Percentiles rank a stretch among this genome's conserved stretches.
phyloP scores from a whole-genome alignment of 108 stramenopile genomes.

The Nannochloropsis oceanica region DNA sequence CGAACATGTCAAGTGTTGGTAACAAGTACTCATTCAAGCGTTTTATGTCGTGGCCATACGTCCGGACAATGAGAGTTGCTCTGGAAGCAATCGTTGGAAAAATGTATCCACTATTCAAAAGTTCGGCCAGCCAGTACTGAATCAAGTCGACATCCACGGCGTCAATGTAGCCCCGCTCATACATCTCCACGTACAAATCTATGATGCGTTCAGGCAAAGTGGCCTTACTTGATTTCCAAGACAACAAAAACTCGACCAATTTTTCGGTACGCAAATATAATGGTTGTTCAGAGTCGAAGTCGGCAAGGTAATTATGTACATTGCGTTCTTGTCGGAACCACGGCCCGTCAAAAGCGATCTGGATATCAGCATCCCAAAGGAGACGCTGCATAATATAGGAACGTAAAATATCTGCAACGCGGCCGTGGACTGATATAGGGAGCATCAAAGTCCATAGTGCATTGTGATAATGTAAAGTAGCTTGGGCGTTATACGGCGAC shows the following conservation, averaged over 20 bases:
- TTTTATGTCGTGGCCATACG: too few relatives aligned
- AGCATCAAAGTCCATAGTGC: conserved; percentile 42
- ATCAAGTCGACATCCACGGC: conserved; percentile 19
- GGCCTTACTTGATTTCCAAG: too few relatives aligned
- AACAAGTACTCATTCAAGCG: too few relatives aligned
- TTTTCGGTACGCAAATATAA: conserved; percentile 33
- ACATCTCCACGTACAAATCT: conserved; percentile 34
- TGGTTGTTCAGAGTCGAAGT: conserved; percentile 40
- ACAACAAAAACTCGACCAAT: conserved; percentile 38
- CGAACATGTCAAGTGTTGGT: too few relatives aligned
- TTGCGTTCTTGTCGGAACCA: conserved; percentile 36
- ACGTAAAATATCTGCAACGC: conserved; percentile 50
- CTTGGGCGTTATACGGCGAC: conserved; percentile 52
- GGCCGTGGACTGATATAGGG: conserved; percentile 44
- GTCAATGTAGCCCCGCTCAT: conserved; percentile 39
- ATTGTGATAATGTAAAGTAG: conserved; percentile 33
- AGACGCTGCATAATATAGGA: conserved; percentile 41
- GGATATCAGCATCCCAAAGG: conserved; percentile 12
- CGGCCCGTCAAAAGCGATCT: conserved; percentile 33
- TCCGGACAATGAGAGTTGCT: too few relatives aligned
- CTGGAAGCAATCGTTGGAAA: too few relatives aligned
- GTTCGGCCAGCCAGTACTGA: conserved; percentile 35
- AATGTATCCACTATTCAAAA: conserved; percentile 24
- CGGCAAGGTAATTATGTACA: conserved; percentile 40
- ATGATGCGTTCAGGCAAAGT: conserved; percentile 20